These are phyloP conservation scores for Fusarium sp. DNA, from an alignment of 2,329 filamentous ascomycete species.

Conservation along the genomic window DNA sequence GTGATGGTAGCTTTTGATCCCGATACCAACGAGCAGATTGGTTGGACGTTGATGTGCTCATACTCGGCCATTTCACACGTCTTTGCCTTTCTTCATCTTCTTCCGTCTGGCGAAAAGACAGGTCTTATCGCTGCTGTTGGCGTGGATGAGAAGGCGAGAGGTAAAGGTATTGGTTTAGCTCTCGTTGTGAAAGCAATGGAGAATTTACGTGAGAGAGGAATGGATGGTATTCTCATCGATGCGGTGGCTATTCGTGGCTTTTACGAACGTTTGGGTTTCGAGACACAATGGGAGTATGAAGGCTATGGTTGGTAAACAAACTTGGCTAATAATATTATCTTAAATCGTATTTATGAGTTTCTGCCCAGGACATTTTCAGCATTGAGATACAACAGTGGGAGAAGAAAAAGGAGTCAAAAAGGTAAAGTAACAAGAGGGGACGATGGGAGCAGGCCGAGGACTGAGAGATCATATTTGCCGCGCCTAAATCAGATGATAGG, in stretches of 20 bases:
- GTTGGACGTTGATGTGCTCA: slow-evolving; percentile 47
- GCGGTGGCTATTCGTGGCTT: slow-evolving; percentile 40
- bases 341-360: no score
- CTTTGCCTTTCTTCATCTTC: slow-evolving; percentile 37
- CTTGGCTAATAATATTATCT: no score
- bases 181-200: slow-evolving; percentile 44
- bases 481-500: no score
- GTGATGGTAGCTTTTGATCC: slow-evolving; percentile 45
- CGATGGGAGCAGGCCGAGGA: no score
- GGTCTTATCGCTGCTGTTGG: slow-evolving; percentile 45
- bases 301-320: not conserved
- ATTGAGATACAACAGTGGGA: no score
- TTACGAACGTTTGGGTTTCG: slow-evolving; percentile 41
- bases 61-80: not conserved
- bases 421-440: no score
- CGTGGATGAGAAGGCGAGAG: slow-evolving; percentile 37
- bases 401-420: no score
- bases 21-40: slow-evolving; percentile 43
- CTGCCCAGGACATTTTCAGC: no score
- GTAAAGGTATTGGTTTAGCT: slow-evolving; percentile 39
- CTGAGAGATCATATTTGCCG: no score
- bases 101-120: slow-evolving; percentile 37
- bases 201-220: slow-evolving; percentile 36
- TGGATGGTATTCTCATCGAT: slow-evolving; percentile 42
- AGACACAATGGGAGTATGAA: slow-evolving; percentile 41